Evolutionary conservation across 768 basidiomycete genomes (phyloP), one percentile per base, ranked within the genome.

Genomic region (Cantharellus anzutake): DNA sequence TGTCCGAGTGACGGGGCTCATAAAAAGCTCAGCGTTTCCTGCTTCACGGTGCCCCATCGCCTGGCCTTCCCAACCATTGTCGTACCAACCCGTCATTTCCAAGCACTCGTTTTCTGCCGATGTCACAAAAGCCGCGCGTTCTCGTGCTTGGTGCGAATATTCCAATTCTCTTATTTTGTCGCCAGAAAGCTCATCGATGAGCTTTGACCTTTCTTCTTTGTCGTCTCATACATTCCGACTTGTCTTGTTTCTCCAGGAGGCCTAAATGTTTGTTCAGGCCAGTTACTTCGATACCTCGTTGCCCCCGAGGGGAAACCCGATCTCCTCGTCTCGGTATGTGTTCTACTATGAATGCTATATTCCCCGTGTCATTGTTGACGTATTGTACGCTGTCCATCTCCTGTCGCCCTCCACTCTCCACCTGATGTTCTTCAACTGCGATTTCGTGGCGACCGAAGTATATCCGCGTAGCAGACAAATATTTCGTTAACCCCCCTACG

Each of bases 241-340:
- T 50, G 57, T 16, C 59, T 44, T 42, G 39, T 38, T 42, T 61
- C 57, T 5, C 42, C 48, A 90, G 88, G 88, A 63, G 88, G 88
- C 58, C 71, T 89, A 64, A 88, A 87, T 72, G 86, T 84, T 59
- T 84, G 75, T 68, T 81, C 88, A 4, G 78, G 87, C 57, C 75
- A 81, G 56, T 78, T 91, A 58, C 83, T 83, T 42, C 72, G 76
- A 57, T 70, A 76, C 44, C 77, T 91, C 11, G 79, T 86, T 42
- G 85, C 86, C 2, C 44, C 44, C 44, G 44, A 48, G 1, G 20
- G 20, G 11, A 48, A 48, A 11, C 44, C 11, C 11, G 44, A 48
- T 11, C 44, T 29, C 44, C 44, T 48, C 29, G 44, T 48, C 29
- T 48, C 44, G 11, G 44, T 48, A 29, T 29, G 44, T 48, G 11